phyloP scores from a whole-genome alignment of 176 grass and related monocot genomes.

The Aegilops umbellulata region DNA sequence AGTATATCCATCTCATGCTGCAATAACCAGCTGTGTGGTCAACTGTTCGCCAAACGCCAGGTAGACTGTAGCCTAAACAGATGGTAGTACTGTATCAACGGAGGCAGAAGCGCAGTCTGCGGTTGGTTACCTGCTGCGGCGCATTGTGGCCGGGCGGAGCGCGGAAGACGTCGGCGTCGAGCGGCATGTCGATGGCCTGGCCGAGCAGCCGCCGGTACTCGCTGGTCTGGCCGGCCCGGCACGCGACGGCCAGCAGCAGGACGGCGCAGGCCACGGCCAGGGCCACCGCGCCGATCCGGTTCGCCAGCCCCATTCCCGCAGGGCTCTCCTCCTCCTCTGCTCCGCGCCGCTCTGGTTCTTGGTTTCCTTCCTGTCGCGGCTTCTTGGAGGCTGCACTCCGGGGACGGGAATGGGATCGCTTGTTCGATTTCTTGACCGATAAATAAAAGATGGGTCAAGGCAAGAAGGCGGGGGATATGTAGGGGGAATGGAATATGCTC shows the following conservation, averaged over 20 bases:
- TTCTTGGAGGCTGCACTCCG: slow-evolving; percentile 12
- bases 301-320: neutral
- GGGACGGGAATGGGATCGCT: slow-evolving; percentile 26
- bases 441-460: slow-evolving; percentile 18
- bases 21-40: neutral
- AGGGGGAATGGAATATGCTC: slow-evolving; percentile 37
- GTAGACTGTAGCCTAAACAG: neutral
- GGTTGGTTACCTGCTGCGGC: slow-evolving; percentile 59
- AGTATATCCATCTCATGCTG: neutral
- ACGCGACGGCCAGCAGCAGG: slow-evolving; percentile 21
- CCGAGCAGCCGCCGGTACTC: slow-evolving; percentile 54
- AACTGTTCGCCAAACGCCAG: neutral
- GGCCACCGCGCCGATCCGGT: slow-evolving; percentile 8
- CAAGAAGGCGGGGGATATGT: neutral
- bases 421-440: neutral
- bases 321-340: neutral
- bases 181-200: slow-evolving; percentile 75
- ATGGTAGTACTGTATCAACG: neutral
- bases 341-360: neutral
- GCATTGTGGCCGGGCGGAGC: slow-evolving; percentile 63
- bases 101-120: neutral
- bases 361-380: neutral
- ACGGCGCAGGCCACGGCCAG: neutral
- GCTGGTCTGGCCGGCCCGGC: slow-evolving; percentile 50
- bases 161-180: slow-evolving; percentile 79